Evolutionary conservation across 345 rosid genomes (phyloP).

Genomic region (Limnanthes douglasii): DNA sequence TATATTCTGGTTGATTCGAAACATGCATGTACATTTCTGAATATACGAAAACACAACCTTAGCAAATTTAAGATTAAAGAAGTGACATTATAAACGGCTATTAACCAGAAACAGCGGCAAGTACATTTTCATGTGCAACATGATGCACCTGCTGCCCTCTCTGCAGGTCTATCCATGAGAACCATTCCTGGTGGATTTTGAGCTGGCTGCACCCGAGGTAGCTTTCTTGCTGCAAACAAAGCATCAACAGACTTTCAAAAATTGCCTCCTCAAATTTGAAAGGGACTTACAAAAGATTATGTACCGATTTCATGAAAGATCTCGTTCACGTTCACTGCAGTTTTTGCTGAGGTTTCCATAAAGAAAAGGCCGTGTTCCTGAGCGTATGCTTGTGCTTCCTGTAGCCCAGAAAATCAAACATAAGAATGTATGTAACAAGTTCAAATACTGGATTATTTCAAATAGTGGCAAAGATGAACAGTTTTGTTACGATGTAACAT

Average conservation of each 20-base stretch:
- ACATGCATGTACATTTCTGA: no score
- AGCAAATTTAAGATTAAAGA: no score
- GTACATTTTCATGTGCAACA: slow-evolving; percentile 52
- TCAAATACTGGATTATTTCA: no score
- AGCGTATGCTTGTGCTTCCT: slow-evolving; percentile 88
- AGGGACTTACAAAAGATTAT: background rate
- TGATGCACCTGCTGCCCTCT: slow-evolving; percentile 50
- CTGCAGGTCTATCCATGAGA: slow-evolving; percentile 65
- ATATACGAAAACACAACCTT: no score
- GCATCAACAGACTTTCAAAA: background rate
- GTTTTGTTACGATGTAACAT: no score
- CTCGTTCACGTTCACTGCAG: slow-evolving; percentile 80
- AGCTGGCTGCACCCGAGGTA: slow-evolving; percentile 78
- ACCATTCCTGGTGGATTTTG: slow-evolving; percentile 84
- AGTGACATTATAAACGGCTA: no score
- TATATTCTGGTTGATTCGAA: no score
- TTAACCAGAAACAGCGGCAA: no score
- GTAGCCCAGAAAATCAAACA: no score
- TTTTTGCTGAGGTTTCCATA: slow-evolving; percentile 96
- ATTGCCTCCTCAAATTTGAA: background rate
- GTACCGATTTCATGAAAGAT: slow-evolving; percentile 84
- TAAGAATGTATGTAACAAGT: no score
- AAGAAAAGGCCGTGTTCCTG: slow-evolving; percentile 85
- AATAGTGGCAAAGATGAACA: no score
- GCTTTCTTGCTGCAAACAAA: slow-evolving; percentile 46